phyloP scores from a whole-genome alignment of 2,329 filamentous ascomycete species.

The Aspergillus neotritici region DNA sequence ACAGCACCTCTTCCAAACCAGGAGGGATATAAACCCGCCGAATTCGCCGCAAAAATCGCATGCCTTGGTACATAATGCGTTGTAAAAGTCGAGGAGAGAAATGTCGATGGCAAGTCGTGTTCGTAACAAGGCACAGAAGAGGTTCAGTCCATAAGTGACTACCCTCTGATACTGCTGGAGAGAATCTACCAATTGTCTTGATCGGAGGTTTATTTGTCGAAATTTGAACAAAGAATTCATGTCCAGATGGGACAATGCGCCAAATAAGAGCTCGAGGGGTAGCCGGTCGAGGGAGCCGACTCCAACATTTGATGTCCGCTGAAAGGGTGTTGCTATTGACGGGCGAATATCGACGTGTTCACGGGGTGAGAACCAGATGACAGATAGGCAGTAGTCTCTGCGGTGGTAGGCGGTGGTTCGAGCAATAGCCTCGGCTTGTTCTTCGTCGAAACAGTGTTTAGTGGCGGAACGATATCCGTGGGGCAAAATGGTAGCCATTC shows the following conservation, averaged over 20 bases:
- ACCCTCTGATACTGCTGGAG: slow-evolving; percentile 10
- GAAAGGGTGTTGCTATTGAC: no score
- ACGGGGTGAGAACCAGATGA: no score
- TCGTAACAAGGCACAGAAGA: slow-evolving; percentile 15
- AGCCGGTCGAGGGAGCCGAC: no score
- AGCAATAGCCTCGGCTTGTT: slow-evolving; percentile 14
- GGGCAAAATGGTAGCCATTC: slow-evolving; percentile 8
- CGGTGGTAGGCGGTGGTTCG: slow-evolving; percentile 17
- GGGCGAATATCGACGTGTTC: no score
- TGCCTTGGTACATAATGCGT: slow-evolving; percentile 8
- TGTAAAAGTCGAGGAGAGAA: slow-evolving; percentile 12
- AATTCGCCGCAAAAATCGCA: not conserved
- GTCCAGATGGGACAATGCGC: no score
- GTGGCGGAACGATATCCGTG: slow-evolving; percentile 10
- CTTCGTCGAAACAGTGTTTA: slow-evolving; percentile 8
- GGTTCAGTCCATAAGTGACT: slow-evolving; percentile 10
- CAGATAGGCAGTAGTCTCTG: no score
- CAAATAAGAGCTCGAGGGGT: no score
- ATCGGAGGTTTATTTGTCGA: slow-evolving; percentile 10
- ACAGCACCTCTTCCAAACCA: slow-evolving; percentile 1
- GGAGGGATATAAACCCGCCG: no score
- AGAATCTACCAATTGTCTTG: slow-evolving; percentile 12
- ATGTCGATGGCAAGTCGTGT: slow-evolving; percentile 9
- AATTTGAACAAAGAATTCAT: slow-evolving; percentile 1
- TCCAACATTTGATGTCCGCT: no score